Percentiles rank a stretch among this genome's conserved stretches.
phyloP scores from a whole-genome alignment of 2,329 filamentous ascomycete genomes.

The Monilinia polystroma region DNA sequence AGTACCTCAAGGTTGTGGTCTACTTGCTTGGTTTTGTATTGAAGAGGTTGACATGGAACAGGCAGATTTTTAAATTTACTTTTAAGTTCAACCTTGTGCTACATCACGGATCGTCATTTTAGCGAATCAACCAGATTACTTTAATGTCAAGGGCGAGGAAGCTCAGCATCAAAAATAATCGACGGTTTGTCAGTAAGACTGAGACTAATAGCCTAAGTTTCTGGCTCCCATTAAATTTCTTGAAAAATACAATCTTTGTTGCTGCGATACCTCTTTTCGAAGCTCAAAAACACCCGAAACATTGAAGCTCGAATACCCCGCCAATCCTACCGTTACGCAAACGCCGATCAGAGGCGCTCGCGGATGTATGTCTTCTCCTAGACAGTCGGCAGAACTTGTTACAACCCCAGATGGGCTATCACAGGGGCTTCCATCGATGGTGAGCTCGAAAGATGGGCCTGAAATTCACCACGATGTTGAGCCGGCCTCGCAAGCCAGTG shows the following conservation, averaged over 20 bases:
- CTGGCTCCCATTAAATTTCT: background rate
- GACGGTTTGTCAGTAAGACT: background rate
- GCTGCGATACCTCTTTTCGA: background rate
- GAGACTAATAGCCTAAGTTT: conserved; percentile 3
- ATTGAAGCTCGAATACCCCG: conserved; percentile 34
- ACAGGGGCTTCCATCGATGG: conserved; percentile 16
- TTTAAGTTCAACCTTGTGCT: background rate
- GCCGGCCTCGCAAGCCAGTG: conserved; percentile 17
- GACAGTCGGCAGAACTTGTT: conserved; percentile 34
- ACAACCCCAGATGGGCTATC: conserved; percentile 32
- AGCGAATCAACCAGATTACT: conserved; percentile 23
- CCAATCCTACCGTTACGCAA: conserved; percentile 30
- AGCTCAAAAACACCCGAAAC: conserved; percentile 17
- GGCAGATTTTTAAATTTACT: conserved; percentile 1
- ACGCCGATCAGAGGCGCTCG: conserved; percentile 36
- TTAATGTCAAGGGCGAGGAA: conserved; percentile 9
- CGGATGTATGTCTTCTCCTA: conserved; percentile 40
- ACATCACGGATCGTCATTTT: conserved; percentile 18
- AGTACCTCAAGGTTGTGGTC: conserved; percentile 7
- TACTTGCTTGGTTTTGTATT: background rate
- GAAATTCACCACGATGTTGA: conserved; percentile 14
- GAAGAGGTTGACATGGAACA: background rate
- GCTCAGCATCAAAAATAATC: conserved; percentile 7
- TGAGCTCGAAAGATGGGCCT: conserved; percentile 17
- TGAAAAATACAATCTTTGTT: background rate